phyloP scores from a whole-genome alignment of 2,329 filamentous ascomycete species.

The Alternaria infectoria region DNA sequence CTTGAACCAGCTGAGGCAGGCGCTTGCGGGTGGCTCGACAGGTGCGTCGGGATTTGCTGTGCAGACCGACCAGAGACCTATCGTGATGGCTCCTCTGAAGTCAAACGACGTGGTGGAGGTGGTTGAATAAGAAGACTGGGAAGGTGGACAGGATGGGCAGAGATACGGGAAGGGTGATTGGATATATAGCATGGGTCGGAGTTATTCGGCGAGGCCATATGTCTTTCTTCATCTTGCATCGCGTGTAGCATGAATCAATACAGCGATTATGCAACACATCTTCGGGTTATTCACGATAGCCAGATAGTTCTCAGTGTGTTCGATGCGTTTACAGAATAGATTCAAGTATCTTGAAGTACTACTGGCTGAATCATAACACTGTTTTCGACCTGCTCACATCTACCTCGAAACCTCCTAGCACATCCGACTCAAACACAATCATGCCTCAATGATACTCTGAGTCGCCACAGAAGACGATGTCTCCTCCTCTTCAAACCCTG shows the following conservation, averaged over 20 bases:
- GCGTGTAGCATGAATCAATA: not conserved
- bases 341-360: not conserved
- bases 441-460: not conserved
- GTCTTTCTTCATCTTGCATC: not conserved
- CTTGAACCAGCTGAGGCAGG: constrained; percentile 47
- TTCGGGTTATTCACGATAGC: not conserved
- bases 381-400: not conserved
- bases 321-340: not conserved
- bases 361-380: not conserved
- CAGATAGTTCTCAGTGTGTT: not conserved
- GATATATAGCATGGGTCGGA: not conserved
- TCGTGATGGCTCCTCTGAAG: not conserved
- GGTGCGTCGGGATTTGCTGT: not conserved
- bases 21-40: not conserved
- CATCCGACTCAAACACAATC: not conserved
- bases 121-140: not conserved
- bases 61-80: not conserved
- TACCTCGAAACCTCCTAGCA: not conserved
- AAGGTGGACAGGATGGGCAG: not conserved
- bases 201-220: not conserved
- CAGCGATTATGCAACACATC: not conserved
- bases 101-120: not conserved
- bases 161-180: not conserved
- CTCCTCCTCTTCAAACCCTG: not conserved
- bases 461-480: not conserved